phyloP scores from a whole-genome alignment of 176 grass and related monocot genomes.

The Rhipidocladum racemiflorum region DNA sequence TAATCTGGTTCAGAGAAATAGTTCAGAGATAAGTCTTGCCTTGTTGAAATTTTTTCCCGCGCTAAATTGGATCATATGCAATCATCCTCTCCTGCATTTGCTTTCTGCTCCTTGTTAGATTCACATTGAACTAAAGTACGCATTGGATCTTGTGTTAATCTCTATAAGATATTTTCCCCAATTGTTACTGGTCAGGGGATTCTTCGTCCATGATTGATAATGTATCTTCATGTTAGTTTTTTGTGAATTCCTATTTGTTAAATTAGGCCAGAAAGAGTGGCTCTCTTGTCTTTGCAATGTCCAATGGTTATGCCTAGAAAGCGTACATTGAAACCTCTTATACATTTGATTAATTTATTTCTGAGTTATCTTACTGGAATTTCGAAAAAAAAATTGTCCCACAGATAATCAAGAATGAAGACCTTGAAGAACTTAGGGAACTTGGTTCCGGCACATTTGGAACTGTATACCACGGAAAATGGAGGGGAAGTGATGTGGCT shows the following conservation, averaged over 20 bases:
- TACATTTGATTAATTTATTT: conserved; percentile 22
- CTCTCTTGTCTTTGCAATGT: background rate
- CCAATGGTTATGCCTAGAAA: background rate
- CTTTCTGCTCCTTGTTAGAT: conserved; percentile 2
- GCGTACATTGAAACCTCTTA: background rate
- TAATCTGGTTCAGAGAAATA: background rate
- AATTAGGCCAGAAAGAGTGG: conserved; percentile 1
- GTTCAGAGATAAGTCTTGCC: background rate
- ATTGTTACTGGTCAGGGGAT: background rate
- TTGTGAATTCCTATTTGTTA: conserved; percentile 17
- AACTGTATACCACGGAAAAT: conserved; percentile 98
- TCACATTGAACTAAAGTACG: background rate
- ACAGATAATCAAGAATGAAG: conserved; percentile 95
- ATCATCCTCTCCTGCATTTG: background rate
- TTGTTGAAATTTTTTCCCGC: background rate
- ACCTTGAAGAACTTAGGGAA: conserved; percentile 94
- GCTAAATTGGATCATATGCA: background rate
- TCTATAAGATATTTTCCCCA: background rate
- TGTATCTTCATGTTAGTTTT: conserved; percentile 7
- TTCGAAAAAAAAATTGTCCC: background rate
- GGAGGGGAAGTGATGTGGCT: conserved; percentile 98
- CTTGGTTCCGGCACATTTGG: conserved; percentile 96
- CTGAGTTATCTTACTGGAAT: conserved; percentile 2
- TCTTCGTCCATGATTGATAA: background rate
- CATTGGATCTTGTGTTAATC: background rate